Base-by-base conservation (phyloP, 2,329 filamentous ascomycete genomes). In the Dactylonectria macrodidyma region DNA sequence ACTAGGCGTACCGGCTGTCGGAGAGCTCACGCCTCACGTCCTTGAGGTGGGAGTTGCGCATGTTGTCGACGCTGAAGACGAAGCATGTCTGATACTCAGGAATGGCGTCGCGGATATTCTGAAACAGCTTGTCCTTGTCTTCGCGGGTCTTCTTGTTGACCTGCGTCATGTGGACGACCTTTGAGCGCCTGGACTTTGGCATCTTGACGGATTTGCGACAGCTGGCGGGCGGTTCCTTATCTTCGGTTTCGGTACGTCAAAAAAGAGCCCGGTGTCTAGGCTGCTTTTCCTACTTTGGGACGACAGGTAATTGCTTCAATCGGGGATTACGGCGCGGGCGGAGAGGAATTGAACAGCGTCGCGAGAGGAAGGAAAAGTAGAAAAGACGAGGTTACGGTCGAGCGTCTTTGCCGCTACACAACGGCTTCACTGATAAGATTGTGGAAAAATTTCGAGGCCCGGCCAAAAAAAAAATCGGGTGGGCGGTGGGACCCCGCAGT, bases 31-130 rank as follows among this genome's bases (percentile, higher is more conserved):
- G 89, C 75, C 95, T 91, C 75, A 98, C 93, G 77, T 94, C 91
- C 85, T 98, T 97, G 78, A 98, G 86, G 83, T 97, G 95, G 76
- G 92, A 97, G 86, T 99, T 99, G 81, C 96, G 94, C 94, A 97
- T 97, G 86, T 98, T 98, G 80, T 97, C 93, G 75, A 99, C 92
- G 78, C 89, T 89, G 82, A 99, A 97, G 80, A 98, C 93, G 84
- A 97, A 97, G 84, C 95, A 93, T 87, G 95, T 91, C 83, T 95
- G 90, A 87, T 95, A 97, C 78, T 93, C 86, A 79, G 95, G 92
- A 68, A 97, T 88, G 78, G 91, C 91, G 80, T 95, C 92, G 81
- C 95, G 94, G 72, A 99, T 92, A 81, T 93, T 94, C 82, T 92
- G 87, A 85, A 95, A 97, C 71, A 98, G 92, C 79, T 92, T 91